Percentiles rank a stretch among this genome's conserved stretches.
Evolutionary conservation across 805 yeast genomes (phyloP).

Genomic region (Candida corydali): DNA sequence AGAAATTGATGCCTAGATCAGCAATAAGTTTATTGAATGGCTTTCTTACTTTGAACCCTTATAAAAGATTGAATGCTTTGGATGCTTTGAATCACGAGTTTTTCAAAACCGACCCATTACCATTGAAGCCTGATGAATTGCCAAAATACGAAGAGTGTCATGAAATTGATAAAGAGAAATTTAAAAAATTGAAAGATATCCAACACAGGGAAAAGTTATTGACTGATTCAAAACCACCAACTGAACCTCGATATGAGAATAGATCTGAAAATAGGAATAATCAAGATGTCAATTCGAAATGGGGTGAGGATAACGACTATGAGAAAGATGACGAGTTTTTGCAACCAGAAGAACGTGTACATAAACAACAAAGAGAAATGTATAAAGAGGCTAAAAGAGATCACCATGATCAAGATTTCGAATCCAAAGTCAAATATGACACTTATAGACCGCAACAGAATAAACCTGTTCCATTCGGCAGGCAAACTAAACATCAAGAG

Average conservation of each 20-base stretch:
- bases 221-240: conserved; percentile 5
- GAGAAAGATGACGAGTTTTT: neutral
- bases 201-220: conserved; percentile 2
- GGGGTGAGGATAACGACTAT: conserved; percentile 1
- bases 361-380: neutral
- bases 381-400: conserved; percentile 1
- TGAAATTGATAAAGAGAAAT: conserved; percentile 71
- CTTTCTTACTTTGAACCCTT: conserved; percentile 67
- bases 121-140: conserved; percentile 49
- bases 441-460: neutral
- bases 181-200: conserved; percentile 39
- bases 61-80: conserved; percentile 68
- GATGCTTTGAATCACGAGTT: conserved; percentile 71
- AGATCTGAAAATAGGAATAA: conserved; percentile 4
- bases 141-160: conserved; percentile 82
- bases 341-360: neutral
- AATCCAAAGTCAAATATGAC: neutral
- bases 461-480: neutral
- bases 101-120: conserved; percentile 64
- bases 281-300: conserved; percentile 1
- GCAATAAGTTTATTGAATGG: conserved; percentile 58
- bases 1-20: conserved; percentile 32
- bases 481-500: neutral
- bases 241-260: conserved; percentile 4
- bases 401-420: neutral